Evolutionary conservation across 371 early-diverging fungal species (phyloP).

Genomic region (Mortierella sp.): DNA sequence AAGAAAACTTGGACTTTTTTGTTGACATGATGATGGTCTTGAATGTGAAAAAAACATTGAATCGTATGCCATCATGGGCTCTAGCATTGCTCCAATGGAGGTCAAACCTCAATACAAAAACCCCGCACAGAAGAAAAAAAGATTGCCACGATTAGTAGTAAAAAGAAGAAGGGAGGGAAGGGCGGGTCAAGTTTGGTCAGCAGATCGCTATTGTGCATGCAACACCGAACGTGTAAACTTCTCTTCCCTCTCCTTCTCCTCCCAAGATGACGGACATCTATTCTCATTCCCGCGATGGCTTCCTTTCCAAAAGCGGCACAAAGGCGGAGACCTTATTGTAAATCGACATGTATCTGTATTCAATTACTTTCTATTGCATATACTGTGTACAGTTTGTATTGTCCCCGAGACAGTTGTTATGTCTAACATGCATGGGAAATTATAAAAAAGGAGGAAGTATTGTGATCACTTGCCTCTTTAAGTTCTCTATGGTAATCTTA

Average conservation of each 20-base stretch:
- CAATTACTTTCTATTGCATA: background rate
- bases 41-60: too few species aligned
- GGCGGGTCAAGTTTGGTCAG: background rate
- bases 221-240: background rate
- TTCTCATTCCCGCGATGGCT: background rate
- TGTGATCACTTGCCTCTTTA: slow-evolving; percentile 3
- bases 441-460: background rate
- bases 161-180: background rate
- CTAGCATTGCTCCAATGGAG: too few species aligned
- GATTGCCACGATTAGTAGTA: background rate
- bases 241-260: background rate
- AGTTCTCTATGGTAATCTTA: too few species aligned
- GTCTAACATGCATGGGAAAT: background rate
- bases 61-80: too few species aligned
- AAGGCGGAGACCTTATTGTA: background rate
- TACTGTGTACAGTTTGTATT: slow-evolving; percentile 15
- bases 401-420: background rate
- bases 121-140: too few species aligned
- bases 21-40: too few species aligned
- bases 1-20: too few species aligned
- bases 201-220: background rate
- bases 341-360: background rate
- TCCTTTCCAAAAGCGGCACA: background rate
- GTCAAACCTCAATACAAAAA: too few species aligned
- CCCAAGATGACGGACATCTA: too few species aligned